Evolutionary conservation across 768 basidiomycete genomes (phyloP), one percentile per base, ranked within the genome.

Genomic region (Leccinum fibrillosum): DNA sequence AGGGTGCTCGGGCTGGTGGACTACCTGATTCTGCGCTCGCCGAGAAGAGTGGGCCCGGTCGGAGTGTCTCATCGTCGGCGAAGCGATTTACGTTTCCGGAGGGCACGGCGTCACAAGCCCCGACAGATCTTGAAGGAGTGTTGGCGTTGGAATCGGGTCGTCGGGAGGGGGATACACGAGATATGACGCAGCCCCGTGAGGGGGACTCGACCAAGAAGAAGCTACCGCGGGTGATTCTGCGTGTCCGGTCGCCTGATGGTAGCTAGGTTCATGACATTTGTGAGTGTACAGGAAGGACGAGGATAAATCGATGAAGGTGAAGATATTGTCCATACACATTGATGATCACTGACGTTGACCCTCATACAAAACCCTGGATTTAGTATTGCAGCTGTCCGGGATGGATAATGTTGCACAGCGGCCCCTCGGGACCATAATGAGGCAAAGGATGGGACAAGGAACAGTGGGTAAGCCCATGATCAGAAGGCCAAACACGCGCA

Each of bases 171-270:
- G 19, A 12, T 44, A 19, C 42, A n/a, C 49, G 19, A 8, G 50
- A 49, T 8, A 45, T 30, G n/a, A 53, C 34, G 5, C 50, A 1
- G 15, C 42, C 67, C 47, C 15, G 54, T 53, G 55, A 57, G 55
- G 35, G 52, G 4, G n/a, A 10, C 19, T 42, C n/a, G 28, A 30
- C 28, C 11, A 81, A 76, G 76, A 84, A 80, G 74, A 84, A 80
- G 61, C 66, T 85, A 1, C 84, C 82, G 0, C 76, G 76, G 82
- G 82, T 86, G 5, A 79, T 82, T 52, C 66, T 86, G 53, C 81
- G 23, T 73, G 75, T 91, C 70, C 75, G 80, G 1, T 71, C 76
- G 5, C 69, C 75, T 21, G 72, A 63, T 71, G 9, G 59, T 19
- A 5, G 9, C 10, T 48, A 21, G 13, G 2, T 17, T 4, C 4